Conservation (phyloP, 345 rosid genomes). For the Xanthoceras sorbifolium region DNA sequence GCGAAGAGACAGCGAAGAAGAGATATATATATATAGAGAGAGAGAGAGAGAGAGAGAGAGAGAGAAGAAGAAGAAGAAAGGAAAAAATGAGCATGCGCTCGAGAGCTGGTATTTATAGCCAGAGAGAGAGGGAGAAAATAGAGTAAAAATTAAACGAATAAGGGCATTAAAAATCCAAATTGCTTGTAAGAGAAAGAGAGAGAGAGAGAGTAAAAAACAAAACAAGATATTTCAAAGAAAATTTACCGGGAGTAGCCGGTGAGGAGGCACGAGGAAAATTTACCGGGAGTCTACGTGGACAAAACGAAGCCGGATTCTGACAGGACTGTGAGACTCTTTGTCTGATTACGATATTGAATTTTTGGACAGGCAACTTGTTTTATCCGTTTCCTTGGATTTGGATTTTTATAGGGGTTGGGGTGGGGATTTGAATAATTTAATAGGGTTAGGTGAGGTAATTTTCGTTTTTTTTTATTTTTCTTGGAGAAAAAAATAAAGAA, state of each 20-base stretch:
- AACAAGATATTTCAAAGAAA: neutral
- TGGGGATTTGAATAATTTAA: neutral
- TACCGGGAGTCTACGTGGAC: slow-evolving; percentile 27
- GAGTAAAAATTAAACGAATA: no score
- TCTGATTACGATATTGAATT: neutral
- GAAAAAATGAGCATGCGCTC: neutral
- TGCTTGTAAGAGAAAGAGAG: neutral
- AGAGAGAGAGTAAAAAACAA: neutral
- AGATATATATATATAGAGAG: no score
- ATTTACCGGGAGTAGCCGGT: slow-evolving; percentile 35
- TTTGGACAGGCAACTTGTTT: slow-evolving; percentile 22
- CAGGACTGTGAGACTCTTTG: neutral
- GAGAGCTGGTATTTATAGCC: slow-evolving; percentile 52
- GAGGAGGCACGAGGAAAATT: slow-evolving; percentile 2
- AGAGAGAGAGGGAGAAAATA: slow-evolving; percentile 15
- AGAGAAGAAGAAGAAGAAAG: slow-evolving; percentile 13
- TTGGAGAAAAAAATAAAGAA: neutral
- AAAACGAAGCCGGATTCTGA: slow-evolving; percentile 23
- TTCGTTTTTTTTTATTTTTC: neutral
- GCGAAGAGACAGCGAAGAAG: slow-evolving; percentile 2
- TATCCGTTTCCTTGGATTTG: slow-evolving; percentile 12
- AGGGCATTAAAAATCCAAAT: slow-evolving; percentile 20
- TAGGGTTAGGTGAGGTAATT: neutral
- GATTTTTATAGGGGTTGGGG: neutral
- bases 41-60: slow-evolving; percentile 15